phyloP scores from a whole-genome alignment of 768 basidiomycete species.

The Rhodotorula paludigena region DNA sequence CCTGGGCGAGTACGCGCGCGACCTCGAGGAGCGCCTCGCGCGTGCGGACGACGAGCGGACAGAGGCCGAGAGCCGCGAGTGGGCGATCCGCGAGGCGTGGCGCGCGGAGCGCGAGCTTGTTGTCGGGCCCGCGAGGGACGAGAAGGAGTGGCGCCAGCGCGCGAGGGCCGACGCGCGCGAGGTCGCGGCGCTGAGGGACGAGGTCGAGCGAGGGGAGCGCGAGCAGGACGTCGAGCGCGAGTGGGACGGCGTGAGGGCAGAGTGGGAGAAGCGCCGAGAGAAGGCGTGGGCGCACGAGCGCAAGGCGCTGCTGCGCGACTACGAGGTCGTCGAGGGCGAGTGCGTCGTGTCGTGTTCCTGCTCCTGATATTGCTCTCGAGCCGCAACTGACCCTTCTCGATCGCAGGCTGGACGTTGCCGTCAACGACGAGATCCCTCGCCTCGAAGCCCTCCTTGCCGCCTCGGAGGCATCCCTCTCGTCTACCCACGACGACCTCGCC shows the following conservation, averaged over 20 bases:
- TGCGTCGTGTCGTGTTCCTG: neutral
- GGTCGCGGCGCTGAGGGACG: constrained; percentile 40
- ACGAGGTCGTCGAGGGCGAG: constrained; percentile 55
- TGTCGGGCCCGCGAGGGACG: neutral
- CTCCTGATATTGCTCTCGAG: neutral
- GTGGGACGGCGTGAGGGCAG: neutral
- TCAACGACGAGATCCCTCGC: constrained; percentile 54
- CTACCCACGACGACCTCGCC: neutral
- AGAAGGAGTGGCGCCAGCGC: constrained; percentile 38
- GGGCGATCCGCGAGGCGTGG: neutral
- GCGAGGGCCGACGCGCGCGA: constrained; percentile 31
- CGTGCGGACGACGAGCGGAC: neutral
- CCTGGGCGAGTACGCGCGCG: constrained; percentile 16
- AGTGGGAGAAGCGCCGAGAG: neutral
- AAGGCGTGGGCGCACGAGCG: constrained; percentile 1
- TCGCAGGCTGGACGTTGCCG: constrained; percentile 23
- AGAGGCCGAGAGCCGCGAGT: neutral
- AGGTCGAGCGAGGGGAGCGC: constrained; percentile 61
- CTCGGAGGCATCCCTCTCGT: neutral
- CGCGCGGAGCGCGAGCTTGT: constrained; percentile 3
- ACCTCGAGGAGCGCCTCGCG: constrained; percentile 6
- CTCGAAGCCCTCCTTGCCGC: constrained; percentile 50
- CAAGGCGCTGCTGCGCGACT: constrained; percentile 59
- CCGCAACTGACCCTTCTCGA: neutral
- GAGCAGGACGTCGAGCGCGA: neutral